Conservation (phyloP, 208 protist genomes). For the Crithidia thermophila region DNA sequence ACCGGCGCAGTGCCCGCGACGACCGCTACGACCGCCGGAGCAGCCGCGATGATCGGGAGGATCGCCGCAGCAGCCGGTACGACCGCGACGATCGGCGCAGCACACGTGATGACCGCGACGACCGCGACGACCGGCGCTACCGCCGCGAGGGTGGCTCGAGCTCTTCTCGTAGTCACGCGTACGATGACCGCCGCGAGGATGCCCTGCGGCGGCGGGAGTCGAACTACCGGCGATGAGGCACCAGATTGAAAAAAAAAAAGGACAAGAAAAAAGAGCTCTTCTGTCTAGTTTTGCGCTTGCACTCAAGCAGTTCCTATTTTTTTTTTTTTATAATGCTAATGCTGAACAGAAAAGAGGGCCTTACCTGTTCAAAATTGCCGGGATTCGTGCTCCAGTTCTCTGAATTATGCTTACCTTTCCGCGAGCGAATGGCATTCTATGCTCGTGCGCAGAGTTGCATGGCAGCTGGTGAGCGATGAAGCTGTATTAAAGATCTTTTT, state of each 20-base stretch:
- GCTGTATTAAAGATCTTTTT: too few species aligned
- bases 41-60: constrained; percentile 15
- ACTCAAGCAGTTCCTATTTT: too few species aligned
- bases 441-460: too few species aligned
- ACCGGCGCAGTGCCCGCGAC: constrained; percentile 9
- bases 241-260: neutral
- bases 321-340: too few species aligned
- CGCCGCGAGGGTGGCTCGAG: constrained; percentile 14
- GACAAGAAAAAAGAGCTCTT: neutral
- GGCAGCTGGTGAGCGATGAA: too few species aligned
- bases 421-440: too few species aligned
- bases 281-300: too few species aligned
- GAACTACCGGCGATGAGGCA: neutral
- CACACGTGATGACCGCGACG: constrained; percentile 11
- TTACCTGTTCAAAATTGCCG: too few species aligned
- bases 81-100: neutral
- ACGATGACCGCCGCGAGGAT: neutral
- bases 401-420: too few species aligned
- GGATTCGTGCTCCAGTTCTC: too few species aligned
- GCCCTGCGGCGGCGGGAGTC: neutral
- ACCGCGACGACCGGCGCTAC: constrained; percentile 11
- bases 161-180: constrained; percentile 20
- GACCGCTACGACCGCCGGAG: constrained; percentile 4
- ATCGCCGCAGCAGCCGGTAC: constrained; percentile 1
- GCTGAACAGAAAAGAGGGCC: too few species aligned